A percentile compares a stretch with the other conserved stretches of the same genome.
phyloP scores from a whole-genome alignment of 1,139 yeast genomes.

The Pichia terricola region DNA sequence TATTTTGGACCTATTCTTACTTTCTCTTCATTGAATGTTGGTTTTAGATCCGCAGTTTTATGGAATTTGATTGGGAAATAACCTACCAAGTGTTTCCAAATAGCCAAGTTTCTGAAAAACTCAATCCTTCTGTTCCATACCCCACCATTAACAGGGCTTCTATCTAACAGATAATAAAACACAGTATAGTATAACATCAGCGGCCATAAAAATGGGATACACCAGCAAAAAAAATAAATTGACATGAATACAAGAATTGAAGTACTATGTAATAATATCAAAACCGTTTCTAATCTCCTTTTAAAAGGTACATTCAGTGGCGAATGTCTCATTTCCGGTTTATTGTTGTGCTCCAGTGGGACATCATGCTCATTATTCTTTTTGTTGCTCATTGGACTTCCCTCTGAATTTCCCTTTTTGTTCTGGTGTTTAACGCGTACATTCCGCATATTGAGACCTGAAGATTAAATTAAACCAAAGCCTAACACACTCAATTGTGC shows the following conservation, averaged over 20 bases:
- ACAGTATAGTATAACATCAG: slow-evolving; percentile 41
- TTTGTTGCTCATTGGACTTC: too few relatives aligned
- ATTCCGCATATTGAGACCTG: too few relatives aligned
- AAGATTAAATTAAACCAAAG: too few relatives aligned
- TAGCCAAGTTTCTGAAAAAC: slow-evolving; percentile 43
- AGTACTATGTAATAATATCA: slow-evolving; percentile 68
- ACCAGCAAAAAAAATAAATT: slow-evolving; percentile 34
- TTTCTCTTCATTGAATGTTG: slow-evolving; percentile 45
- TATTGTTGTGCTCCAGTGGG: too few relatives aligned
- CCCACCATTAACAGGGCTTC: slow-evolving; percentile 67
- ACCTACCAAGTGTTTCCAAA: slow-evolving; percentile 69
- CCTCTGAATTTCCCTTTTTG: too few relatives aligned
- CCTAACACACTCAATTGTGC: too few relatives aligned
- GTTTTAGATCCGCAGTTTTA: slow-evolving; percentile 62
- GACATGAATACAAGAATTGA: slow-evolving; percentile 54
- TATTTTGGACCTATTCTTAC: slow-evolving; percentile 56
- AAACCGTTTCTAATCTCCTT: slow-evolving; percentile 43
- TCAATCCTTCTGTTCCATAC: slow-evolving; percentile 48
- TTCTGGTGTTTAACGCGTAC: too few relatives aligned
- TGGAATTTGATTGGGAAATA: slow-evolving; percentile 75
- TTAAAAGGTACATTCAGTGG: slow-evolving; percentile 30
- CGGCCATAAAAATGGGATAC: slow-evolving; percentile 47
- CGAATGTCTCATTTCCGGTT: background rate
- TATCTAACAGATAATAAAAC: slow-evolving; percentile 49
- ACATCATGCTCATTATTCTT: too few relatives aligned